phyloP scores from a whole-genome alignment of 2,329 filamentous ascomycete species.

The Colletotrichum sansevieriae region DNA sequence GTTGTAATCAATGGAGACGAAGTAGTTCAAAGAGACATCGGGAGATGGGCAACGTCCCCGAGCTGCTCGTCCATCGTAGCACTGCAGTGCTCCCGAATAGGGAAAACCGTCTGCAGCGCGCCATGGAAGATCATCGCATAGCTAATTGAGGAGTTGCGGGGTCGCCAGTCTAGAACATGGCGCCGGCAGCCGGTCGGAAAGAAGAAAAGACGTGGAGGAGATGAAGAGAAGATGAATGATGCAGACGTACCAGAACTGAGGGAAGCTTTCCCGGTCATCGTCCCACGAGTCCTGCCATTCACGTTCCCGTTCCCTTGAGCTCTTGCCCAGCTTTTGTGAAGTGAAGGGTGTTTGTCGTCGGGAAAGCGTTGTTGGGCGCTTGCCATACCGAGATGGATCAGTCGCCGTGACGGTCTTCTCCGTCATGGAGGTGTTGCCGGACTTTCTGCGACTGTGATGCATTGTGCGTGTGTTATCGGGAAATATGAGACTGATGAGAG shows the following conservation, averaged over 20 bases:
- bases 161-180: slow-evolving; percentile 27
- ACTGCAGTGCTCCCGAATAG: slow-evolving; percentile 47
- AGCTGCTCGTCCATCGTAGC: slow-evolving; percentile 49
- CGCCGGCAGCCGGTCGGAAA: slow-evolving; percentile 22
- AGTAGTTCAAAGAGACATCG: slow-evolving; percentile 33
- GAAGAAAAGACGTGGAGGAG: slow-evolving; percentile 5
- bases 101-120: slow-evolving; percentile 38
- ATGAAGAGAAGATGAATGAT: slow-evolving; percentile 35
- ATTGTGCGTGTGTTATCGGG: slow-evolving; percentile 51
- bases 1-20: slow-evolving; percentile 50
- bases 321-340: slow-evolving; percentile 64
- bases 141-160: slow-evolving; percentile 30
- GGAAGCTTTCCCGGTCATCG: slow-evolving; percentile 73
- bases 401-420: slow-evolving; percentile 63
- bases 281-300: slow-evolving; percentile 66
- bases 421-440: slow-evolving; percentile 68
- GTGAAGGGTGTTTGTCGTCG: slow-evolving; percentile 57
- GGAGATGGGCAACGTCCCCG: slow-evolving; percentile 38
- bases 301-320: slow-evolving; percentile 63
- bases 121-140: slow-evolving; percentile 32
- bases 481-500: slow-evolving; percentile 41
- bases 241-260: slow-evolving; percentile 72
- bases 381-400: slow-evolving; percentile 60
- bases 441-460: slow-evolving; percentile 70
- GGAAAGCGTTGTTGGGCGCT: slow-evolving; percentile 60